Evolutionary conservation across 345 rosid genomes (phyloP).

Genomic region (Aegle marmelos): DNA sequence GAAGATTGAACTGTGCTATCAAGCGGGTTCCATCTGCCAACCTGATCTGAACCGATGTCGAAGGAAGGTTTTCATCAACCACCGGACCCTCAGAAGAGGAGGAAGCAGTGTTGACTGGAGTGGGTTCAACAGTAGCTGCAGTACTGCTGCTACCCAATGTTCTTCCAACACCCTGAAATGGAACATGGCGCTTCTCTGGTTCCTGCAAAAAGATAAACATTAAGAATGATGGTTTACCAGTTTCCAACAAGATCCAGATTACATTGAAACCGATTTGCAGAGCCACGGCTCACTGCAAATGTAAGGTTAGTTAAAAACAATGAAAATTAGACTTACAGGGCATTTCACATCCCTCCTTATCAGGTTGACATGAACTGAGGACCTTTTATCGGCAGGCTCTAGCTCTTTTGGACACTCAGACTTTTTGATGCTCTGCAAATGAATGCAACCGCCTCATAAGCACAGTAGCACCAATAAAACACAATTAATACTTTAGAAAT

Average conservation of each 20-base stretch:
- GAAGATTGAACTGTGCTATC: slow-evolving; percentile 64
- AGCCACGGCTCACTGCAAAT: not conserved
- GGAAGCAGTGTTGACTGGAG: slow-evolving; percentile 32
- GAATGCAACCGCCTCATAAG: slow-evolving; percentile 7
- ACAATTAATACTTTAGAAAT: not conserved
- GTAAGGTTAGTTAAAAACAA: not conserved
- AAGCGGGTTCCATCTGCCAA: slow-evolving; percentile 81
- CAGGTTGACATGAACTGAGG: slow-evolving; percentile 81
- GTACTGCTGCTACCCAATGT: slow-evolving; percentile 74
- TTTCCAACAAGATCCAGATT: too few species aligned
- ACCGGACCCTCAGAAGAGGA: slow-evolving; percentile 35
- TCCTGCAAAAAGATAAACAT: slow-evolving; percentile 45
- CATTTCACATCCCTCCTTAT: slow-evolving; percentile 68
- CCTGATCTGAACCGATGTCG: slow-evolving; percentile 85
- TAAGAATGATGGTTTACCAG: not conserved
- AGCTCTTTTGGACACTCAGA: slow-evolving; percentile 98
- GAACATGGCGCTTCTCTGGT: slow-evolving; percentile 55
- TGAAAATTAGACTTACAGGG: slow-evolving; percentile 51
- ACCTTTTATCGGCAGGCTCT: slow-evolving; percentile 80
- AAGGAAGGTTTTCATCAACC: slow-evolving; percentile 63
- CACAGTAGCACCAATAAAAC: not conserved
- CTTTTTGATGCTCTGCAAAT: slow-evolving; percentile 75
- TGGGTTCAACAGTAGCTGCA: slow-evolving; percentile 17
- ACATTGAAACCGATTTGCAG: not conserved
- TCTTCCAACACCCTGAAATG: slow-evolving; percentile 94